These are phyloP conservation scores for Incumbomyces delicatus DNA, from an alignment of 2,329 filamentous ascomycete species.

Conservation along the genomic window DNA sequence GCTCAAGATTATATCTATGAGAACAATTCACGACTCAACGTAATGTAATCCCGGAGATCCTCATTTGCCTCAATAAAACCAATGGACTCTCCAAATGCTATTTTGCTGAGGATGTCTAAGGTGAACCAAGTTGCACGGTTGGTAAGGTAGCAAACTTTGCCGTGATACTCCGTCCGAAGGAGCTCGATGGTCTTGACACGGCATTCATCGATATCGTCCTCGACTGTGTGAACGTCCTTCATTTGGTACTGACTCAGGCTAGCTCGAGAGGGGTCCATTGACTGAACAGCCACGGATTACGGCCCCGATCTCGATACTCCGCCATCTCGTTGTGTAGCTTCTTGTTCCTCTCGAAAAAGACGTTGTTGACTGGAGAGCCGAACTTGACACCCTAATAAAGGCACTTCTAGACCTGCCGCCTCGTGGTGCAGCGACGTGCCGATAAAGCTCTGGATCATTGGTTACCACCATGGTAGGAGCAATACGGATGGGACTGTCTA, in stretches of 20 bases:
- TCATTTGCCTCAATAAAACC: conserved; percentile 13
- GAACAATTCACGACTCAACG: no score
- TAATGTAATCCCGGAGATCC: conserved; percentile 5
- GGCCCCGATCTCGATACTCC: no score
- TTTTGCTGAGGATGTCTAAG: conserved; percentile 12
- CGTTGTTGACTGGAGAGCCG: conserved; percentile 10
- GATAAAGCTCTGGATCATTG: no score
- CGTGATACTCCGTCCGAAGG: not conserved
- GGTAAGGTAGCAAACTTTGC: conserved; percentile 7
- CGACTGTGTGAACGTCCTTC: conserved; percentile 13
- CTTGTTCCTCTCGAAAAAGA: conserved; percentile 12
- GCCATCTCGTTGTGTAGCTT: not conserved
- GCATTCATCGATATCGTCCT: conserved; percentile 10
- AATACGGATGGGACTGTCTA: no score
- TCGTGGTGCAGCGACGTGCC: no score
- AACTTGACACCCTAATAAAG: conserved; percentile 10
- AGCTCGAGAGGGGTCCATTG: conserved; percentile 1
- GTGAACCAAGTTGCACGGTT: conserved; percentile 13
- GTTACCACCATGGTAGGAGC: no score
- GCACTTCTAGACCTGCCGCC: not conserved
- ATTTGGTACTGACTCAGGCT: conserved; percentile 6
- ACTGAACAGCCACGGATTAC: no score
- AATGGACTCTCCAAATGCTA: conserved; percentile 14
- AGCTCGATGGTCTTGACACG: conserved; percentile 1
- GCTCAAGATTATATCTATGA: no score